These are phyloP conservation scores for Trichophyton equinum DNA, from an alignment of 2,329 filamentous ascomycete genomes.

Conservation along the genomic window DNA sequence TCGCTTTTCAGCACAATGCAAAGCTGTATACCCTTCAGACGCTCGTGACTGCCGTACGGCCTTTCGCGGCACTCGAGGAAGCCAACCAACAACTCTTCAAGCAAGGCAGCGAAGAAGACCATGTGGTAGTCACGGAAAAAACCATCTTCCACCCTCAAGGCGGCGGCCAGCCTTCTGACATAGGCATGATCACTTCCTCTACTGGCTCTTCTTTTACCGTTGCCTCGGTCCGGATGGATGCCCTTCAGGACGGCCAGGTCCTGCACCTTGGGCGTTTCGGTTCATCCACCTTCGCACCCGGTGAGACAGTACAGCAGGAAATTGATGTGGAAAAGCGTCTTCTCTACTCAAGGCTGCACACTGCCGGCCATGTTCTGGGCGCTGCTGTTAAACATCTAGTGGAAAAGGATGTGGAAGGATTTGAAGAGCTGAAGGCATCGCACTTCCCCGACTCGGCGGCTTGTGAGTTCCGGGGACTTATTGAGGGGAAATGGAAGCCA, in stretches of 20 bases:
- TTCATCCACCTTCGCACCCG: constrained; percentile 17
- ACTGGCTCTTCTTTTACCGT: constrained; percentile 38
- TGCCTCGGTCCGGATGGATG: constrained; percentile 44
- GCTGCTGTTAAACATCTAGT: constrained; percentile 51
- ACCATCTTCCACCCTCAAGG: constrained; percentile 70
- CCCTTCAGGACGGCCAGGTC: constrained; percentile 41
- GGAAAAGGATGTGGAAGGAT: constrained; percentile 36
- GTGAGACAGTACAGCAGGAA: constrained; percentile 40
- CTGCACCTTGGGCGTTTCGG: constrained; percentile 53
- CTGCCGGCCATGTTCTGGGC: constrained; percentile 60
- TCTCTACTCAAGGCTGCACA: constrained; percentile 57
- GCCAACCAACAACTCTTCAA: constrained; percentile 48
- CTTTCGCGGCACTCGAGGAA: constrained; percentile 40
- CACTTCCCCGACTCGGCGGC: constrained; percentile 57
- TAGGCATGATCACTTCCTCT: constrained; percentile 41
- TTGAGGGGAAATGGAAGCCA: constrained; percentile 51
- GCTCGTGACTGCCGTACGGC: constrained; percentile 36
- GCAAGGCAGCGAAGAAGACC: constrained; percentile 37
- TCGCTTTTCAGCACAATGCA: constrained; percentile 28
- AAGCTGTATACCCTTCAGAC: constrained; percentile 34
- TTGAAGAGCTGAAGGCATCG: constrained; percentile 57
- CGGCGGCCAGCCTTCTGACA: constrained; percentile 59
- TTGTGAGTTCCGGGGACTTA: constrained; percentile 55
- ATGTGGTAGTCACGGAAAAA: constrained; percentile 47
- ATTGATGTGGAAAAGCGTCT: constrained; percentile 50